Conservation (phyloP, 2,329 filamentous ascomycete species). For the Ceratocystis variospora region DNA sequence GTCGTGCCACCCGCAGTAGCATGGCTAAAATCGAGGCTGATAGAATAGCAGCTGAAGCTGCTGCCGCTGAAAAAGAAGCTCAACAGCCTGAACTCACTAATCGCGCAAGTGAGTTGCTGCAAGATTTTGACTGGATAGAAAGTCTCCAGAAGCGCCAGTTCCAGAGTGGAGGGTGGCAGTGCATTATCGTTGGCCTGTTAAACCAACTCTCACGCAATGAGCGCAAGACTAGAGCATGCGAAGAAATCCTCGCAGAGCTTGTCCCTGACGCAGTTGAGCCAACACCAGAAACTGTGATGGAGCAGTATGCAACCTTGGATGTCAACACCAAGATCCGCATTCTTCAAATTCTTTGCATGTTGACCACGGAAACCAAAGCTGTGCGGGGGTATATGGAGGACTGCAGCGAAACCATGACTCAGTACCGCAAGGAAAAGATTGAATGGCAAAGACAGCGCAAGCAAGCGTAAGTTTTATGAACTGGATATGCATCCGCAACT, state of each 20-base stretch:
- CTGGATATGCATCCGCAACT: neutral
- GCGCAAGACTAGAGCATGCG: constrained; percentile 55
- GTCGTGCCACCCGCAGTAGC: constrained; percentile 72
- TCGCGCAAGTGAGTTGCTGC: constrained; percentile 62
- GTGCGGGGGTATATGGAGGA: constrained; percentile 82
- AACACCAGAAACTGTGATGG: constrained; percentile 56
- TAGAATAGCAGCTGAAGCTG: constrained; percentile 46
- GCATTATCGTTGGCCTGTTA: constrained; percentile 75
- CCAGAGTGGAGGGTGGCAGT: constrained; percentile 75
- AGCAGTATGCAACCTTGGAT: constrained; percentile 62
- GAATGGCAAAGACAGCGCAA: constrained; percentile 72
- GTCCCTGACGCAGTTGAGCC: constrained; percentile 65
- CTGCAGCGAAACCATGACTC: constrained; percentile 87
- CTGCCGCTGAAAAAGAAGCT: constrained; percentile 37
- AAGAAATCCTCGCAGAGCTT: constrained; percentile 66
- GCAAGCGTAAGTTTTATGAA: constrained; percentile 38
- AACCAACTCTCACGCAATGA: constrained; percentile 71
- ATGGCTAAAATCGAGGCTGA: constrained; percentile 69
- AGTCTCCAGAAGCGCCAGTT: constrained; percentile 74
- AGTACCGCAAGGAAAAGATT: constrained; percentile 89
- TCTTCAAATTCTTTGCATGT: constrained; percentile 72
- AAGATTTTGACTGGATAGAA: constrained; percentile 70
- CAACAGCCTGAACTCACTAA: constrained; percentile 41
- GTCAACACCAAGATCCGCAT: constrained; percentile 69
- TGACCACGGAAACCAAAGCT: constrained; percentile 74